Evolutionary conservation across 176 grass and related monocot species (phyloP), one percentile per base, ranked within the genome.

Genomic region (Urochloa ruziziensis): DNA sequence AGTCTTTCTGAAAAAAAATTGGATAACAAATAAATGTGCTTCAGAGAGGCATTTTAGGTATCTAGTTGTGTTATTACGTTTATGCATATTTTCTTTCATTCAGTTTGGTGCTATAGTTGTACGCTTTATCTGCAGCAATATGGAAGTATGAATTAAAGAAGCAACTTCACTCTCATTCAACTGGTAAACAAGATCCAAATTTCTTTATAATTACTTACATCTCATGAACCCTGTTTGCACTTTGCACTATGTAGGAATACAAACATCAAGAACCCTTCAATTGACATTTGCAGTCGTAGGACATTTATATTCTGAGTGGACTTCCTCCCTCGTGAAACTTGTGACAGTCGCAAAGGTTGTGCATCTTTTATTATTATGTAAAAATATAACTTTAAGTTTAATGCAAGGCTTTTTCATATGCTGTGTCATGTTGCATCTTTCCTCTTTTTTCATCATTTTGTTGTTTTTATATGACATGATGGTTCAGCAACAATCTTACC

Each of bases 401-500:
- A 27, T 46, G 23, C 25, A 35, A 56, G 37, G 66, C 34, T 85
- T 33, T 70, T 89, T 90, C 64, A 86, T 86, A 82, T 32, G 70
- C 44, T 68, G 61, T 33, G 60, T 6, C 68, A n/a, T 86, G 29
- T 82, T 82, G 13, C 27, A 25, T 49, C 47, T 74, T 21, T 52
- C 59, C 23, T 60, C 24, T 34, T 39, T 59, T 23, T 13, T 33
- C 23, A 5, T 6, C n/a, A 59, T 83, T 44, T 3, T n/a, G 30
- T 71, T 73, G 5, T 33, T 27, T 77, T 78, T 86, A 57, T 78
- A 67, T 16, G 79, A 52, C 7, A 53, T 66, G 74, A 90, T 67
- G 59, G 48, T 78, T 30, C 64, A 72, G 15, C 6, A 90, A 77
- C 46, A 82, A 65, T 65, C 24, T 13, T 72, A 69, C 29, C 35